Percentiles rank a stretch among this genome's conserved stretches.
These are phyloP conservation scores for Talaromyces rugulosus DNA, from an alignment of 2,329 filamentous ascomycete species.

Conservation along the genomic window DNA sequence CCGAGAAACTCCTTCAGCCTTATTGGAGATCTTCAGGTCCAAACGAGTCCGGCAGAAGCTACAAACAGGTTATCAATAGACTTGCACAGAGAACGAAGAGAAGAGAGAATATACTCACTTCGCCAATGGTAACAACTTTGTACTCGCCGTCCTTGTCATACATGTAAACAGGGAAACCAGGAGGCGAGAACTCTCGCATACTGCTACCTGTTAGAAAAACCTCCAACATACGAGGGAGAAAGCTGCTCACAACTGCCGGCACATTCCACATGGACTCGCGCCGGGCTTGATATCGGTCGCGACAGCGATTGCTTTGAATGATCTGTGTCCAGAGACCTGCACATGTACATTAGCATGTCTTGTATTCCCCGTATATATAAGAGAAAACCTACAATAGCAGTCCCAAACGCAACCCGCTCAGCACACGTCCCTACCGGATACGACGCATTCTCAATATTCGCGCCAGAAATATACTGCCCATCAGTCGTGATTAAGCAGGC, in stretches of 20 bases:
- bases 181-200: slow-evolving; percentile 70
- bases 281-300: slow-evolving; percentile 70
- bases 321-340: slow-evolving; percentile 42
- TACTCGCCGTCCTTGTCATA: slow-evolving; percentile 76
- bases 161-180: slow-evolving; percentile 80
- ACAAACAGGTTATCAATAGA: not conserved
- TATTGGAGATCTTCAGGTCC: slow-evolving; percentile 10
- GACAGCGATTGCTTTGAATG: slow-evolving; percentile 78
- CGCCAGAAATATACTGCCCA: slow-evolving; percentile 63
- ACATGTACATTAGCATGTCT: not conserved
- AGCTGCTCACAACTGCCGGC: slow-evolving; percentile 71
- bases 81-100: not conserved
- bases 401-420: slow-evolving; percentile 82
- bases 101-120: slow-evolving; percentile 25
- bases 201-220: slow-evolving; percentile 17
- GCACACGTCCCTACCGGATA: slow-evolving; percentile 96
- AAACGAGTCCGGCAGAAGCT: slow-evolving; percentile 14
- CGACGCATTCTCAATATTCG: slow-evolving; percentile 88
- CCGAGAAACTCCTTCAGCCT: not conserved
- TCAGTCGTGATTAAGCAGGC: slow-evolving; percentile 65
- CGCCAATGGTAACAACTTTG: slow-evolving; percentile 32
- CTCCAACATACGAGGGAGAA: not conserved
- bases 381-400: slow-evolving; percentile 57
- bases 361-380: not conserved
- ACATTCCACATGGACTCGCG: slow-evolving; percentile 85